Evolutionary conservation across 2,329 filamentous ascomycete species (phyloP).

Genomic region (Ophiostoma sp.): DNA sequence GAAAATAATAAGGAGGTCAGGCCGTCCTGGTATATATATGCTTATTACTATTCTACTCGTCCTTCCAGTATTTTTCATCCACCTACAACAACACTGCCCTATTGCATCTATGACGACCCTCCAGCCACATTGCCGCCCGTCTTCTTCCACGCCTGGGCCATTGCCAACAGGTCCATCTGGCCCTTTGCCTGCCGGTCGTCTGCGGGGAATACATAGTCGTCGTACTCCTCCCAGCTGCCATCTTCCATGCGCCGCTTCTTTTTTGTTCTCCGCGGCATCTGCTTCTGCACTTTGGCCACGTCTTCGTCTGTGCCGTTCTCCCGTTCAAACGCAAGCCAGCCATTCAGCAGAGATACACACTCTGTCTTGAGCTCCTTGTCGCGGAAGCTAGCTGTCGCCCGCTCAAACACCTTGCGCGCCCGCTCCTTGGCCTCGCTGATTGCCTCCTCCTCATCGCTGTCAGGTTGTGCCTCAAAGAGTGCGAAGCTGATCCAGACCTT

Average conservation of each 20-base stretch:
- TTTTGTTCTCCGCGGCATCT: constrained; percentile 92
- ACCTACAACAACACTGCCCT: not conserved
- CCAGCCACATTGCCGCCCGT: constrained; percentile 31
- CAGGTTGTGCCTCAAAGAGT: constrained; percentile 94
- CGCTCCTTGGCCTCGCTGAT: constrained; percentile 78
- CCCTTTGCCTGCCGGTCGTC: constrained; percentile 84
- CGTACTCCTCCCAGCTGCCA: constrained; percentile 91
- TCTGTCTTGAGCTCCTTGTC: constrained; percentile 89
- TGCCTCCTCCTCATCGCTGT: constrained; percentile 59
- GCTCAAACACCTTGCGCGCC: constrained; percentile 76
- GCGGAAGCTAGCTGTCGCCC: constrained; percentile 81
- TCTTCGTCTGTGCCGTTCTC: constrained; percentile 73
- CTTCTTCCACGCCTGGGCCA: constrained; percentile 85
- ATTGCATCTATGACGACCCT: not conserved
- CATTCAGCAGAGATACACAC: constrained; percentile 83
- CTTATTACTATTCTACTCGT: not conserved
- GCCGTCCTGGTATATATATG: not conserved
- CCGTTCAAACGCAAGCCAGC: constrained; percentile 88
- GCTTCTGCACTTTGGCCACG: constrained; percentile 75
- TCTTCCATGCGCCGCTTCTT: constrained; percentile 88
- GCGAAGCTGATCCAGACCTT: constrained; percentile 99
- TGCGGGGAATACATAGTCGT: constrained; percentile 94
- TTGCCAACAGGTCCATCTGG: constrained; percentile 75
- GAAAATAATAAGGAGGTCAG: not conserved
- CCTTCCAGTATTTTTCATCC: not conserved